phyloP scores from a whole-genome alignment of 2,329 filamentous ascomycete species.

The Fusarium gaditjirri region DNA sequence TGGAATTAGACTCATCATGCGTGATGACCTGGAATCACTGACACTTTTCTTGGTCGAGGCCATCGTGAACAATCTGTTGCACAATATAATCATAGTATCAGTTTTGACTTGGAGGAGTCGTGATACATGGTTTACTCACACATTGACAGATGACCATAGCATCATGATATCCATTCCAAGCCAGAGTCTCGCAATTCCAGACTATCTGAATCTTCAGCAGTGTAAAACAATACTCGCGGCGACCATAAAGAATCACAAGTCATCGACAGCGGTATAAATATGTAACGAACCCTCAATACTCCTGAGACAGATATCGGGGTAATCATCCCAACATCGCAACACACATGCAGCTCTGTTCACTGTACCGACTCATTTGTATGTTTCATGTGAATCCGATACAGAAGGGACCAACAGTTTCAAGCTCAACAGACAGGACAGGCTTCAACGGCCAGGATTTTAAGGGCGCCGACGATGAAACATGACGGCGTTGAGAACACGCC shows the following conservation, averaged over 20 bases:
- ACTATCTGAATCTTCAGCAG: neutral
- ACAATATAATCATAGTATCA: neutral
- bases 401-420: slow-evolving; percentile 4
- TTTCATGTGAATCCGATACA: slow-evolving; percentile 17
- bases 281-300: slow-evolving; percentile 7
- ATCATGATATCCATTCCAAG: neutral
- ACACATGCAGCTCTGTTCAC: slow-evolving; percentile 2
- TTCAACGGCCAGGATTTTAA: slow-evolving; percentile 26
- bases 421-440: slow-evolving; percentile 15
- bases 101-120: neutral
- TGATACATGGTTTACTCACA: neutral
- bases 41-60: neutral
- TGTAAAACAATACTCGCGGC: neutral
- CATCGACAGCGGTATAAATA: neutral
- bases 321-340: slow-evolving; percentile 14
- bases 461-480: slow-evolving; percentile 38
- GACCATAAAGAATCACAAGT: neutral
- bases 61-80: neutral
- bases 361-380: slow-evolving; percentile 6
- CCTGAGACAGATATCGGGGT: slow-evolving; percentile 1
- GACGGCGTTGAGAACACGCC: slow-evolving; percentile 22
- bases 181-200: neutral
- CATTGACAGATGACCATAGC: neutral
- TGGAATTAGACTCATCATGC: neutral
- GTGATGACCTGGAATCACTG: neutral